These are phyloP conservation scores for Clonostachys chloroleuca DNA, from an alignment of 2,329 filamentous ascomycete species.

Conservation along the genomic window DNA sequence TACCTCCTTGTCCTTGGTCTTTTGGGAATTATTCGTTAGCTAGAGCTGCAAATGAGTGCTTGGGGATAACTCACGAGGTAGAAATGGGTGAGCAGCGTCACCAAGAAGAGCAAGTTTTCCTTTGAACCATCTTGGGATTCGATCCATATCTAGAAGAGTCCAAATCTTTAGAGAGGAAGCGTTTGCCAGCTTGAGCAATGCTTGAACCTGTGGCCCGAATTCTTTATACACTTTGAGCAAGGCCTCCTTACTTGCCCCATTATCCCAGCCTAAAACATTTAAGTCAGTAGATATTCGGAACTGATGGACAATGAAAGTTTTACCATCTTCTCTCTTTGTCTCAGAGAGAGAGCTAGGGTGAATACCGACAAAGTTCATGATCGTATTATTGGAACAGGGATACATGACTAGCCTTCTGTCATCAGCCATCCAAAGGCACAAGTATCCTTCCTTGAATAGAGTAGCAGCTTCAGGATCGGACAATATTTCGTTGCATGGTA, in stretches of 20 bases:
- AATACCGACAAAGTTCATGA: slow-evolving; percentile 42
- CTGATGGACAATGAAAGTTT: no score
- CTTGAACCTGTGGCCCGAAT: slow-evolving; percentile 7
- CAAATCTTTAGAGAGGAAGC: slow-evolving; percentile 44
- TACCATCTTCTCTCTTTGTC: slow-evolving; percentile 2
- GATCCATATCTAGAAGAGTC: slow-evolving; percentile 56
- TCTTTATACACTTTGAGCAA: neutral
- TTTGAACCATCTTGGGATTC: slow-evolving; percentile 47
- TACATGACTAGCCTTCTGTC: slow-evolving; percentile 39
- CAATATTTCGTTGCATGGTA: slow-evolving; percentile 29
- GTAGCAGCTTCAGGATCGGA: slow-evolving; percentile 12
- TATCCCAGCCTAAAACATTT: neutral
- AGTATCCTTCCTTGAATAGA: slow-evolving; percentile 5
- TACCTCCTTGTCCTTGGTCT: no score
- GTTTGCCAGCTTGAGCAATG: slow-evolving; percentile 34
- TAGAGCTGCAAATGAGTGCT: no score
- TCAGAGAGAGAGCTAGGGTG: slow-evolving; percentile 25
- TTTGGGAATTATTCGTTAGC: no score
- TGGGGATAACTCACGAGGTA: no score
- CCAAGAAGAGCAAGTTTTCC: slow-evolving; percentile 52
- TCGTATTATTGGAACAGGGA: slow-evolving; percentile 32
- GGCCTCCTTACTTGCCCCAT: neutral
- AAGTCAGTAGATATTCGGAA: neutral
- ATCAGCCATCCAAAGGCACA: slow-evolving; percentile 21
- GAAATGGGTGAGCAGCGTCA: slow-evolving; percentile 46